Conservation (phyloP, 495 filamentous ascomycete genomes). For the Durotheca rogersii region DNA sequence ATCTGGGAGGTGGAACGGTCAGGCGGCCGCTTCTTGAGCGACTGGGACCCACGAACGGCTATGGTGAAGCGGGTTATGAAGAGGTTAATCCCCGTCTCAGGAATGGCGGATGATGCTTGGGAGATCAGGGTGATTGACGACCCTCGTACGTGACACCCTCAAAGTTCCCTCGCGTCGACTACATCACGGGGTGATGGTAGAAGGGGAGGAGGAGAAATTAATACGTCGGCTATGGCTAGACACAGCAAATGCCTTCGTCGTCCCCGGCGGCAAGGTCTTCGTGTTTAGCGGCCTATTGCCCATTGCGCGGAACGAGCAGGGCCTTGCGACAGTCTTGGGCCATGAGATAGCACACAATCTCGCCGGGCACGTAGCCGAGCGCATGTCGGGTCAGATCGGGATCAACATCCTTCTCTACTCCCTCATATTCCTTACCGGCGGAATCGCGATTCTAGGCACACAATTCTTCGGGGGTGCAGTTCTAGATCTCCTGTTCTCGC, state of each 20-base stretch:
- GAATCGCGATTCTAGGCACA: slow-evolving; percentile 47
- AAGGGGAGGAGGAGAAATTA: neutral
- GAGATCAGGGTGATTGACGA: slow-evolving; percentile 84
- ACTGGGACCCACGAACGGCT: slow-evolving; percentile 40
- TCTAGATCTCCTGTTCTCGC: slow-evolving; percentile 63
- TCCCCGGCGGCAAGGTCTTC: slow-evolving; percentile 92
- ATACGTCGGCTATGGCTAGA: slow-evolving; percentile 14
- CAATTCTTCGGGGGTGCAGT: slow-evolving; percentile 44
- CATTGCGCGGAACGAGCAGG: slow-evolving; percentile 69
- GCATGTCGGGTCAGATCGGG: slow-evolving; percentile 64
- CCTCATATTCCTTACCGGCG: slow-evolving; percentile 51
- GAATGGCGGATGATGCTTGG: slow-evolving; percentile 65
- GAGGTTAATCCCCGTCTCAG: slow-evolving; percentile 67
- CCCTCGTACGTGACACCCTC: slow-evolving; percentile 34
- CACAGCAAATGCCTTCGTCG: slow-evolving; percentile 78
- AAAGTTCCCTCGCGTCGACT: neutral
- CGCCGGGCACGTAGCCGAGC: slow-evolving; percentile 76
- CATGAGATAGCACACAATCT: slow-evolving; percentile 96
- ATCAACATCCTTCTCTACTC: slow-evolving; percentile 55
- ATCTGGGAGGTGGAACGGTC: slow-evolving; percentile 45
- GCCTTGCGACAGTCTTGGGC: slow-evolving; percentile 79
- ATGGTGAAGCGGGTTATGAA: slow-evolving; percentile 69
- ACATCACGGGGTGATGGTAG: neutral
- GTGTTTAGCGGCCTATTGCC: slow-evolving; percentile 83
- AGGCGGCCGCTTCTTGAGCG: slow-evolving; percentile 40